Evolutionary conservation across 164 flowering plant species (phyloP).

Genomic region (Vitis cinerea): DNA sequence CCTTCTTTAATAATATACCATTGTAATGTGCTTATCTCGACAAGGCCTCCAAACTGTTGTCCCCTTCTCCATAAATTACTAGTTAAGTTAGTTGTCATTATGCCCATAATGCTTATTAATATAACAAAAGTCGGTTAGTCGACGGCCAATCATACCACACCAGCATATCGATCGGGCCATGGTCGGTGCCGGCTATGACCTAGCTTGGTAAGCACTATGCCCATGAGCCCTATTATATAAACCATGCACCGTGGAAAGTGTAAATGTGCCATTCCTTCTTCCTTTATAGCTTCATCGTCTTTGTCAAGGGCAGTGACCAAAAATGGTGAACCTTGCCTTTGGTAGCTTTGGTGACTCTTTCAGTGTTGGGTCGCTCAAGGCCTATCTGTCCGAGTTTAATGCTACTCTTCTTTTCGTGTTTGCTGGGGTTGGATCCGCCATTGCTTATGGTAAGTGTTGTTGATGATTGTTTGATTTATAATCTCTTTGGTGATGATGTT

Average conservation of each 20-base stretch:
- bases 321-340: constrained; percentile 60
- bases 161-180: constrained; percentile 11
- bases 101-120: constrained; percentile 22
- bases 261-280: no score
- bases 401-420: constrained; percentile 74
- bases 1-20: constrained; percentile 4
- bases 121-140: constrained; percentile 25
- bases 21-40: not conserved
- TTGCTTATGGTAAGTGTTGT: constrained; percentile 48
- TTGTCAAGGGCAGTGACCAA: not conserved
- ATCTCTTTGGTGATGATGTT: not conserved
- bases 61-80: constrained; percentile 1
- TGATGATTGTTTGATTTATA: not conserved
- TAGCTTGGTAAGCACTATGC: not conserved
- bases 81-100: constrained; percentile 16
- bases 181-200: constrained; percentile 46
- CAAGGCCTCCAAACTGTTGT: not conserved
- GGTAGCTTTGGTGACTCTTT: constrained; percentile 66
- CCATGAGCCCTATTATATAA: not conserved
- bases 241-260: no score
- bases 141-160: constrained; percentile 12
- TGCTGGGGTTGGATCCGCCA: constrained; percentile 81
- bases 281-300: no score
- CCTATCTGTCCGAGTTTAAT: constrained; percentile 66
- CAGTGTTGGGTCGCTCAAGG: constrained; percentile 46